Evolutionary conservation across 73 alveolate genomes (phyloP).

Genomic region (Paramecium sexaurelia): DNA sequence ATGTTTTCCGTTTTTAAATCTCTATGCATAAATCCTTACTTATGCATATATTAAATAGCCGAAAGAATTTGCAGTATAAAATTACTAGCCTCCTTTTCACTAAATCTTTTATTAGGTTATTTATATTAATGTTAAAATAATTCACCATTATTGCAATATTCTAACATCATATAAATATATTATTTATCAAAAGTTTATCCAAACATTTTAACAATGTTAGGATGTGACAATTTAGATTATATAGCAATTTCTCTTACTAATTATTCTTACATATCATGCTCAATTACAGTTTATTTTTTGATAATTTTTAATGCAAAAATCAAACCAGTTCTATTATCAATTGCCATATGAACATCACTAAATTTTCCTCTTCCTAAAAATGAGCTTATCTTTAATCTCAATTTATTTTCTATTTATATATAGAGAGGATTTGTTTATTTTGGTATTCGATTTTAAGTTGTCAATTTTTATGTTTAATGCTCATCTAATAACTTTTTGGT

Average conservation of each 20-base stretch:
- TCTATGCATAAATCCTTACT: slow-evolving; percentile 84
- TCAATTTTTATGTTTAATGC: not conserved
- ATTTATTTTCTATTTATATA: not conserved
- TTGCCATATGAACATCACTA: slow-evolving; percentile 49
- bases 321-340: slow-evolving; percentile 56
- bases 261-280: slow-evolving; percentile 5
- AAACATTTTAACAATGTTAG: slow-evolving; percentile 53
- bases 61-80: slow-evolving; percentile 63
- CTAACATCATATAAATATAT: slow-evolving; percentile 48
- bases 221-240: slow-evolving; percentile 23
- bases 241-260: slow-evolving; percentile 21
- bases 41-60: slow-evolving; percentile 84
- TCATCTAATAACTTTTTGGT: not conserved
- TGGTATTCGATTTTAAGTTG: not conserved
- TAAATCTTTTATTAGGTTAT: slow-evolving; percentile 1
- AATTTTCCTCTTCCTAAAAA: slow-evolving; percentile 57
- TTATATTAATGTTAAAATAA: slow-evolving; percentile 38
- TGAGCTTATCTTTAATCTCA: not conserved
- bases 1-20: slow-evolving; percentile 71
- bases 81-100: not conserved
- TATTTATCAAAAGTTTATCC: slow-evolving; percentile 28
- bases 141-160: slow-evolving; percentile 44
- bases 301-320: slow-evolving; percentile 50
- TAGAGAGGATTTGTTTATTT: not conserved
- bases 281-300: slow-evolving; percentile 17